Evolutionary conservation across 2,329 filamentous ascomycete genomes (phyloP).

Genomic region (Epichloe brachyelytri): DNA sequence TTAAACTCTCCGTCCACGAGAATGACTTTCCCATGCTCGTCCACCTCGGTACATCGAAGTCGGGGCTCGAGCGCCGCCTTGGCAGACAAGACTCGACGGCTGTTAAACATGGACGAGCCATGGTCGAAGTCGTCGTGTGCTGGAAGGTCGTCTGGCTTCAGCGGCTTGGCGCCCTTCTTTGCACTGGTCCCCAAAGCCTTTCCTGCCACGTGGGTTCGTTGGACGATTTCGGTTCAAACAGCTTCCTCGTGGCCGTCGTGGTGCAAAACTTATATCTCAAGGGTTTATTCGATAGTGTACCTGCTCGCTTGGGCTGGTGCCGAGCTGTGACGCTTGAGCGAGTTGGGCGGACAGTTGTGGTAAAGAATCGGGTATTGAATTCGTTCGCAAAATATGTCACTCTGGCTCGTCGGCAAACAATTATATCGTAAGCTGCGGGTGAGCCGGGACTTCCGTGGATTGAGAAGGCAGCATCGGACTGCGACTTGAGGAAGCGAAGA

Average conservation of each 20-base stretch:
- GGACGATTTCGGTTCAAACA: conserved; percentile 8
- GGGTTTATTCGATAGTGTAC: neutral
- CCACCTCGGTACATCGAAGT: conserved; percentile 87
- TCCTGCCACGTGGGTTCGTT: conserved; percentile 32
- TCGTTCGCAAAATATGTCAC: neutral
- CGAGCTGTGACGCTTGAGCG: neutral
- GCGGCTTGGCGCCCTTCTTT: conserved; percentile 25
- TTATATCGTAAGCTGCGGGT: conserved; percentile 5
- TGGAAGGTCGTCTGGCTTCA: conserved; percentile 47
- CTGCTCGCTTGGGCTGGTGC: neutral
- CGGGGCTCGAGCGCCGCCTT: conserved; percentile 77
- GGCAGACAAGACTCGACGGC: conserved; percentile 55
- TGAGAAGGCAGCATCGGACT: conserved; percentile 49
- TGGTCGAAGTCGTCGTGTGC: conserved; percentile 43
- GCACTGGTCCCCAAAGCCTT: conserved; percentile 30
- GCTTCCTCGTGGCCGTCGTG: conserved; percentile 11
- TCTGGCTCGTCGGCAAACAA: conserved; percentile 12
- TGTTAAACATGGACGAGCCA: conserved; percentile 46
- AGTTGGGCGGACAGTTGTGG: neutral
- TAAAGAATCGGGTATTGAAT: neutral
- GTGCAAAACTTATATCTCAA: conserved; percentile 15
- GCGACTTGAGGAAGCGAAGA: conserved; percentile 59
- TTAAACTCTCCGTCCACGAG: conserved; percentile 92
- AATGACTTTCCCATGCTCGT: conserved; percentile 83
- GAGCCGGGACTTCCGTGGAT: conserved; percentile 19